Evolutionary conservation across 148 eudicot species (phyloP), one percentile per base, ranked within the genome.

Genomic region (Heliosperma pusillum): DNA sequence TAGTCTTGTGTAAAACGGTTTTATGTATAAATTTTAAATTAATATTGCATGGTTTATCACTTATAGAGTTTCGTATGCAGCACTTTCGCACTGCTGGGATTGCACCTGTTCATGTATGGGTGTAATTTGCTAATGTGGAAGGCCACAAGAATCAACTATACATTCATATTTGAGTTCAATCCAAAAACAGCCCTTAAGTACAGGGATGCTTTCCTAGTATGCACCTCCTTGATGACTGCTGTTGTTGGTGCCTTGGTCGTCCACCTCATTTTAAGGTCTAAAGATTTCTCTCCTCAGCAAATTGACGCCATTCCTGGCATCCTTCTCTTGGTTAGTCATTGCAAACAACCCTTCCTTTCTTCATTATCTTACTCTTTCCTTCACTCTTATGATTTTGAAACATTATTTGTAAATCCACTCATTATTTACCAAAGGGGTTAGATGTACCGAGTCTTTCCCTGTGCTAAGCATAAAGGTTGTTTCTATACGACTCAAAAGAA

Each of bases 81-180:
- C 85, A 90, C 84, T 87, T 92, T 95, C 83, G 96, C 99, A 45
- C 85, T 95, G 82, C 73, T 92, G 79, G 89, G 94, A 82, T 76
- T 95, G 90, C 99, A 95, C 72, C 44, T 92, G 70, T 95, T 92
- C 81, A 86, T 92, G 91, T 95, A 92, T 57, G 99, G 99, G 3
- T 95, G 99, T 87, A 92, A 92, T 76, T 71, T 95, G 69, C 91
- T 95, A 56, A 73, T 86, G 86, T 95, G 99, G 99, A 90, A 90
- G 82, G 86, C 85, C 56, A 89, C 91, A 0, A 83, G 96, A 82
- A 89, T 95, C 71, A 95, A 92, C 79, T 90, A 84, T 85, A 88
- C 87, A 74, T 95, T 95, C 88, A 92, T 95, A 68, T 92, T 95
- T 50, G 97, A 95, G 47, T 92, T 92, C 79, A 87, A 86, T 7